phyloP scores from a whole-genome alignment of 164 flowering plant genomes.

The Magnolia officinalis region DNA sequence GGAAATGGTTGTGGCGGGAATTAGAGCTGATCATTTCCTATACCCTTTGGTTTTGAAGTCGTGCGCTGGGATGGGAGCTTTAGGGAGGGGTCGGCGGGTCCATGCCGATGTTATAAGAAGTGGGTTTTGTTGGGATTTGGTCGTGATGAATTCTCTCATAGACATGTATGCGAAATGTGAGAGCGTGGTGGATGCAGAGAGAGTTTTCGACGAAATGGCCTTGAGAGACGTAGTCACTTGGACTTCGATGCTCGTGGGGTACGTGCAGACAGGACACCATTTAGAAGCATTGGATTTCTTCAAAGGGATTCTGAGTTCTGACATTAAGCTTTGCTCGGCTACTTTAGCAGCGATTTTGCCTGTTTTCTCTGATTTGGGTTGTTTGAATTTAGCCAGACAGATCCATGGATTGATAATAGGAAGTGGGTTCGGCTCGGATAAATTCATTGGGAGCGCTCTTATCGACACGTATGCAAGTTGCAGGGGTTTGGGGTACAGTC shows the following conservation, averaged over 20 bases:
- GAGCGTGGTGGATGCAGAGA: constrained; percentile 21
- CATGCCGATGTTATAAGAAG: constrained; percentile 18
- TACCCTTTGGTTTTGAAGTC: constrained; percentile 32
- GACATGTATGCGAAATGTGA: constrained; percentile 33
- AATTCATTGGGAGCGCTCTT: constrained; percentile 25
- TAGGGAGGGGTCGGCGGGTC: constrained; percentile 16
- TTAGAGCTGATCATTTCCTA: constrained; percentile 25
- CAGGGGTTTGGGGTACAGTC: constrained; percentile 23
- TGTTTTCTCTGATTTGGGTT: constrained; percentile 23
- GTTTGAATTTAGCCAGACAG: constrained; percentile 21
- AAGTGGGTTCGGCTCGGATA: constrained; percentile 22
- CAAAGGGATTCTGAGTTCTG: constrained; percentile 21
- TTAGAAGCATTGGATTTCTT: constrained; percentile 21
- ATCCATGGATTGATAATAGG: constrained; percentile 25
- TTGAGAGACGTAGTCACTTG: constrained; percentile 28
- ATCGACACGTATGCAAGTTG: constrained; percentile 26
- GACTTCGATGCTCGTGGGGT: constrained; percentile 25
- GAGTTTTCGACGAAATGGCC: constrained; percentile 16
- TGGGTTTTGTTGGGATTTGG: constrained; percentile 28
- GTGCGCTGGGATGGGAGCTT: constrained; percentile 20
- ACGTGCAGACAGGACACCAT: constrained; percentile 18
- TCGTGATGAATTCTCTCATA: constrained; percentile 29
- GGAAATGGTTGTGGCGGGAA: constrained; percentile 18
- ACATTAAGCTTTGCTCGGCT: constrained; percentile 21
- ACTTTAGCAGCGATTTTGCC: constrained; percentile 27